Conservation (phyloP, 2,329 filamentous ascomycete genomes). For the Fusarium sp. region DNA sequence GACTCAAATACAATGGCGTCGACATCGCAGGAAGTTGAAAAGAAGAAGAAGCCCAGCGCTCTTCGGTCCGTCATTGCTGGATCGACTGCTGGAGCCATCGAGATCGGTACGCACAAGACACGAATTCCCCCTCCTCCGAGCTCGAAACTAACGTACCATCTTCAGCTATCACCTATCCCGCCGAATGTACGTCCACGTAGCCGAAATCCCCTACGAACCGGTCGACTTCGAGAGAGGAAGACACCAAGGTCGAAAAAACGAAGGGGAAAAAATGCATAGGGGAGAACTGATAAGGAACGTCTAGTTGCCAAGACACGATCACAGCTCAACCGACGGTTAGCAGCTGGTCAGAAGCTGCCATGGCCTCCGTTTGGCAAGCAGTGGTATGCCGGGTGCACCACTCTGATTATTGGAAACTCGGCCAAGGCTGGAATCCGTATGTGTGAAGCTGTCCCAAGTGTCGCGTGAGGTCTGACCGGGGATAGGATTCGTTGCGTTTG, state of each 20-base stretch:
- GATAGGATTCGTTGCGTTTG: conserved; percentile 85
- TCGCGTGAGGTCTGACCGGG: conserved; percentile 15
- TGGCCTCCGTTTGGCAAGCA: conserved; percentile 94
- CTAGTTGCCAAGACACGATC: conserved; percentile 92
- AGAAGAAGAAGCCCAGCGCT: conserved; percentile 71
- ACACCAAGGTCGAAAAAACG: background rate
- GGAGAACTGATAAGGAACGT: conserved; percentile 17
- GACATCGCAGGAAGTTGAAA: conserved; percentile 39
- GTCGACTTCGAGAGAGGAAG: conserved; percentile 4
- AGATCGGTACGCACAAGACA: conserved; percentile 74
- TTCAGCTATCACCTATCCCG: conserved; percentile 86
- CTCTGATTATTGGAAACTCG: conserved; percentile 95
- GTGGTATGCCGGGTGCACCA: conserved; percentile 99
- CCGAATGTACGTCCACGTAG: conserved; percentile 75
- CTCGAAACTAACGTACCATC: conserved; percentile 18
- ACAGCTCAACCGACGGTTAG: conserved; percentile 87
- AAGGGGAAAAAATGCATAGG: background rate
- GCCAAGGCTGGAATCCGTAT: conserved; percentile 93
- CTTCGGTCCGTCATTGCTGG: conserved; percentile 92
- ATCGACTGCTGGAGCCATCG: conserved; percentile 91
- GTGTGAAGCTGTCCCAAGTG: conserved; percentile 45
- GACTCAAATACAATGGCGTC: conserved; percentile 42
- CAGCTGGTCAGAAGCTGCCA: conserved; percentile 86
- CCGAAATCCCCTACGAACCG: conserved; percentile 1
- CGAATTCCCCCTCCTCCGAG: background rate